Base-by-base conservation (phyloP, 305 asterid genomes). In the Fraxinus albicans region DNA sequence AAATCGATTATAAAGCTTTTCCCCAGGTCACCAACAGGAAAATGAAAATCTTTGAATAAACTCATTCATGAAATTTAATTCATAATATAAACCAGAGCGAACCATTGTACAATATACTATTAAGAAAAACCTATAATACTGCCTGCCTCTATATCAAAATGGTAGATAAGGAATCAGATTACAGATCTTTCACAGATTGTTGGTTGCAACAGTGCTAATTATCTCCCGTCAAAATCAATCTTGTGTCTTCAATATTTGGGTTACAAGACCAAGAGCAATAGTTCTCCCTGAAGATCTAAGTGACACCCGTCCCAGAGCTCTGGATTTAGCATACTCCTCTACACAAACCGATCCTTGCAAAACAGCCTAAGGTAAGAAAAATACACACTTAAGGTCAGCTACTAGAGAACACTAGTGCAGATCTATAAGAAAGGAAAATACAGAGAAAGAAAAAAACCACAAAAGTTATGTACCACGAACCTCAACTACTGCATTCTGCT, bases 401-500 rank as follows among this genome's bases (percentile, higher is more conserved):
- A 50, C 23, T 8, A 27, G n/a, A 7, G 58, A 19, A 4, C 33
- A 31, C 42, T 13, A 4, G 27, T 36, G n/a, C 27, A 53, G 19
- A n/a, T 17, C 21, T 2, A 77, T 13, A 12, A 31, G 36, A 34
- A 53, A 77, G 25, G 5, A 23, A 42, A 42, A 77, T 3, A 34
- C 6, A 0, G 29, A 77, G 69, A 27, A 27, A 77, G 67, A 27
- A 0, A 36, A 40, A 40, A 25, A 17, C 63, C 78, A 75, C 7
- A 19, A 44, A 75, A 47, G 31, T 73, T 55, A 23, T 60, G 67
- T 76, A 80, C 87, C 53, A 83, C 79, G n/a, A 79, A 97, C 99
- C 99, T 95, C 99, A 79, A 97, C 83, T 17, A 90, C 50, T 17
- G 99, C 99, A 72, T 90, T 94, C 88, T 97, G 98, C 91, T 95